phyloP scores from a whole-genome alignment of 164 flowering plant genomes.

The Euptelea pleiosperma region DNA sequence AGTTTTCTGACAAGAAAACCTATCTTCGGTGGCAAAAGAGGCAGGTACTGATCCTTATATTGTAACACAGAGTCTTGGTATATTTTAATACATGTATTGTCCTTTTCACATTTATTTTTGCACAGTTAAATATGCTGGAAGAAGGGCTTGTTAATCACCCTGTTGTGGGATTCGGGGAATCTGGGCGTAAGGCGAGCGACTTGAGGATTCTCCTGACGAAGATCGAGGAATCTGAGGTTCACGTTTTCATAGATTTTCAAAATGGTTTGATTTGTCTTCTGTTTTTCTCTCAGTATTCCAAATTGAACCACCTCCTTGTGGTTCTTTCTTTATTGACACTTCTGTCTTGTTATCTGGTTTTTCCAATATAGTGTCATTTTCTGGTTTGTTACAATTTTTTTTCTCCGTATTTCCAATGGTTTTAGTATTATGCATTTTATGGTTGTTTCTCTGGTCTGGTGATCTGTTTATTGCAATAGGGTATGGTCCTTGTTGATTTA shows the following conservation, averaged over 20 bases:
- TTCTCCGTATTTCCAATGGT: background rate
- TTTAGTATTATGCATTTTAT: background rate
- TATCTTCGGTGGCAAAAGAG: conserved; percentile 95
- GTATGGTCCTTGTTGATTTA: no score
- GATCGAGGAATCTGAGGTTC: conserved; percentile 98
- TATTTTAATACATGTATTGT: background rate
- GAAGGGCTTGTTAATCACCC: conserved; percentile 96
- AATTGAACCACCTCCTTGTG: background rate
- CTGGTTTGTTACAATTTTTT: background rate
- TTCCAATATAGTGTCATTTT: background rate
- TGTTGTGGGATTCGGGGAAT: conserved; percentile 87
- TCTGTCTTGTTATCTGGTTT: background rate
- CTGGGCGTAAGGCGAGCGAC: conserved; percentile 73
- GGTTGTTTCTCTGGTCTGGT: no score
- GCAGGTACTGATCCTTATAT: conserved; percentile 52
- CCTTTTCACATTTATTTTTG: conserved; percentile 16
- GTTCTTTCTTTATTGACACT: background rate
- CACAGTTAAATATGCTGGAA: conserved; percentile 85
- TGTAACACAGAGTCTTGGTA: conserved; percentile 10
- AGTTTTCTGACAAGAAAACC: conserved; percentile 92
- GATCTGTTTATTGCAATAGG: no score
- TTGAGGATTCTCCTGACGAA: conserved; percentile 67
- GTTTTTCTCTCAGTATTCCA: background rate
- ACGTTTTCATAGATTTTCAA: conserved; percentile 3
- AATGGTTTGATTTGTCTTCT: background rate